Conservation (phyloP, 345 rosid genomes). For the Boechera divaricarpa region DNA sequence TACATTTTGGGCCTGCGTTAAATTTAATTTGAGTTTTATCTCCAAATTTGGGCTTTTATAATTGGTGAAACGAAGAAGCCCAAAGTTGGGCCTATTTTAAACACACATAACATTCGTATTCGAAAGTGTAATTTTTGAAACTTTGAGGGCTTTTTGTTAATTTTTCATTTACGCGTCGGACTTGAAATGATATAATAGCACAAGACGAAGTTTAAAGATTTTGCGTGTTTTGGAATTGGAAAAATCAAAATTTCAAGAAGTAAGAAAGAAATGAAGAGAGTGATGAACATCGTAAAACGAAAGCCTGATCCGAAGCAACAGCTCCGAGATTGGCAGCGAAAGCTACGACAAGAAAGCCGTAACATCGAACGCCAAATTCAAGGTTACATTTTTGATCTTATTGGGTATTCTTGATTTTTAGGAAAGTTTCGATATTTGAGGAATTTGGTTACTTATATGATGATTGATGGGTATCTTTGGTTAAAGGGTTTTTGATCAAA, state of each 20-base stretch:
- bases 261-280: constrained; percentile 59
- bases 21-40: background rate
- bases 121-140: background rate
- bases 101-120: background rate
- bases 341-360: constrained; percentile 80
- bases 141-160: background rate
- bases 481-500: background rate
- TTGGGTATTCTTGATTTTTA: background rate
- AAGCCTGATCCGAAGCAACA: constrained; percentile 71
- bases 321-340: constrained; percentile 85
- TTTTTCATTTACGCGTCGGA: background rate
- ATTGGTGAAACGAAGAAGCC: background rate
- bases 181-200: background rate
- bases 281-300: constrained; percentile 75
- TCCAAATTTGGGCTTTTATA: background rate
- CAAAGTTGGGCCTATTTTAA: background rate
- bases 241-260: background rate
- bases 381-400: constrained; percentile 42
- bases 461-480: constrained; percentile 2
- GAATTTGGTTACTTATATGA: background rate
- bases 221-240: background rate
- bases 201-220: background rate
- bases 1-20: background rate
- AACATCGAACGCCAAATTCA: constrained; percentile 89
- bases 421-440: background rate